Percentiles rank a stretch among this genome's conserved stretches.
phyloP scores from a whole-genome alignment of 2,329 filamentous ascomycete genomes.

The Plenodomus tracheiphilus region DNA sequence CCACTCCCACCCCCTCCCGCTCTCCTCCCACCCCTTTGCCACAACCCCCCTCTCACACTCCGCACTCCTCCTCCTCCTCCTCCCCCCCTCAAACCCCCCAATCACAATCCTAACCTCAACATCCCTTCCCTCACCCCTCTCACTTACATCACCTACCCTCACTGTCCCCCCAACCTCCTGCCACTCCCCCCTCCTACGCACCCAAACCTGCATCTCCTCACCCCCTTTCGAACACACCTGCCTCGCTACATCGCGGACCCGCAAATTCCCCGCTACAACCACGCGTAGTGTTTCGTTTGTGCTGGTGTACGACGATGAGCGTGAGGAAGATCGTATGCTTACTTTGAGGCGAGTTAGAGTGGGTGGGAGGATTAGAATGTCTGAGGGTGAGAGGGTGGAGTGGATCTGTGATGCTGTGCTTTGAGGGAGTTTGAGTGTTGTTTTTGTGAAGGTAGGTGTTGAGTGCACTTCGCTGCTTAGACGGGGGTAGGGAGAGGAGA shows the following conservation, averaged over 20 bases:
- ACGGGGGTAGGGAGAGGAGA: not conserved
- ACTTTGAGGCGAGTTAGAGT: conserved; percentile 7
- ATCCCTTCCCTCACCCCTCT: conserved; percentile 6
- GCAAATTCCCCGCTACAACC: conserved; percentile 14
- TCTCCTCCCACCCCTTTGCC: conserved; percentile 12
- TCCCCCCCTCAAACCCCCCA: not conserved
- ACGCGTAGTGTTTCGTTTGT: conserved; percentile 3
- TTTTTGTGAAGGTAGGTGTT: not conserved
- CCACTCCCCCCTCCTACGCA: conserved; percentile 15
- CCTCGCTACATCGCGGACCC: conserved; percentile 11
- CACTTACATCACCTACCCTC: conserved; percentile 8
- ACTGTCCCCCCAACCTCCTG: conserved; percentile 2
- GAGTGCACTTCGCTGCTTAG: not conserved
- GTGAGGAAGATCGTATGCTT: not conserved
- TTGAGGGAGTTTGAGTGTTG: not conserved
- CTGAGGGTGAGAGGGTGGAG: not conserved
- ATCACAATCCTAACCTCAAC: conserved; percentile 10
- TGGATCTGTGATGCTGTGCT: not conserved
- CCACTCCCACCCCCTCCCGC: conserved; percentile 9
- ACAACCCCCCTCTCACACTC: not conserved
- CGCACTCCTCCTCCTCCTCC: not conserved
- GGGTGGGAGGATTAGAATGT: conserved; percentile 11
- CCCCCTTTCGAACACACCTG: conserved; percentile 3
- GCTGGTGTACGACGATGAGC: too few relatives aligned
- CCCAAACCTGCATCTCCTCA: conserved; percentile 1